phyloP scores from a whole-genome alignment of 23 red algal species.

The Cyanidiococcus yangmingshanensis region DNA sequence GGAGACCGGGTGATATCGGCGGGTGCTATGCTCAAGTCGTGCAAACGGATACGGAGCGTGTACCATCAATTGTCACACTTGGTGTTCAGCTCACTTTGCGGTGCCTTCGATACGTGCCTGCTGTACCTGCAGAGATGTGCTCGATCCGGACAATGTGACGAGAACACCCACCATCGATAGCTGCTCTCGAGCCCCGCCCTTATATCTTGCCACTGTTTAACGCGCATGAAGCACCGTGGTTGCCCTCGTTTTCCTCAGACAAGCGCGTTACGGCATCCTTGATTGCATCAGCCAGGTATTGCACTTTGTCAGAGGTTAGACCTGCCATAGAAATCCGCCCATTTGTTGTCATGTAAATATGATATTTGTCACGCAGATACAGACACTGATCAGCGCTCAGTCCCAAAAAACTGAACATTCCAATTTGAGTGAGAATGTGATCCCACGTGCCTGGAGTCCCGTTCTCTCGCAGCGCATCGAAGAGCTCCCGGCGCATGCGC shows the following conservation, averaged over 20 bases:
- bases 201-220: not conserved
- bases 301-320: slow-evolving; percentile 50
- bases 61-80: too few relatives aligned
- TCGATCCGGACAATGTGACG: too few relatives aligned
- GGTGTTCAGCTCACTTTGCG: too few relatives aligned
- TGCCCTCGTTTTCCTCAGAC: not conserved
- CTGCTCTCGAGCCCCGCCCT: too few relatives aligned
- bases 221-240: not conserved
- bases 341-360: slow-evolving; percentile 96
- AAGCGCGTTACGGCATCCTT: slow-evolving; percentile 48
- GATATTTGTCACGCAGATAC: slow-evolving; percentile 62
- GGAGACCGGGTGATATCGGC: too few relatives aligned
- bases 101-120: too few relatives aligned
- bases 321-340: slow-evolving; percentile 88
- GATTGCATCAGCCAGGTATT: slow-evolving; percentile 82
- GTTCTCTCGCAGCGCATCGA: slow-evolving; percentile 39
- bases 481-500: slow-evolving; percentile 54
- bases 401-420: slow-evolving; percentile 91
- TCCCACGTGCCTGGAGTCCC: slow-evolving; percentile 69
- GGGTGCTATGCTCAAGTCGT: too few relatives aligned
- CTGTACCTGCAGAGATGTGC: too few relatives aligned
- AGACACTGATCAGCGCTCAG: slow-evolving; percentile 57
- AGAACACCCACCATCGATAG: too few relatives aligned
- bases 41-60: too few relatives aligned
- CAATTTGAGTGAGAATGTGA: slow-evolving; percentile 77